These are phyloP conservation scores for Penicillium cinerascens DNA, from an alignment of 495 filamentous ascomycete genomes.

Conservation along the genomic window DNA sequence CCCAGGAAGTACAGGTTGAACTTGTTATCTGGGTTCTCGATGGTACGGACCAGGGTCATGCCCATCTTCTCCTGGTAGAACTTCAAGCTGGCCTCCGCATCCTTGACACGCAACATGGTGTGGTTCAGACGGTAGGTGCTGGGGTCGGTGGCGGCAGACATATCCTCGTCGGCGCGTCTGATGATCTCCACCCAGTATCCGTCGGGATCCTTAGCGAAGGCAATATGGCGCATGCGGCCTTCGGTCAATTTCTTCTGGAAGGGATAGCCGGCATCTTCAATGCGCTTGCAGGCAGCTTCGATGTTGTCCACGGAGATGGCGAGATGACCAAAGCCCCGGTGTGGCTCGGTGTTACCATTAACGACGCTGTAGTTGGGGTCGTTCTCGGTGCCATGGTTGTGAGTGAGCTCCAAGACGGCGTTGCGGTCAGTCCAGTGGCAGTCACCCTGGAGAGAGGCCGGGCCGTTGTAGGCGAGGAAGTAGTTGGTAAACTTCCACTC, in stretches of 20 bases:
- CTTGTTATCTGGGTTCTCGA: slow-evolving; percentile 62
- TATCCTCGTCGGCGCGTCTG: slow-evolving; percentile 49
- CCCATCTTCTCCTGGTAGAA: slow-evolving; percentile 92
- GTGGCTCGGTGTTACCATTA: slow-evolving; percentile 86
- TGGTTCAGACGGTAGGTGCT: slow-evolving; percentile 54
- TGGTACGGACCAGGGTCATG: slow-evolving; percentile 73
- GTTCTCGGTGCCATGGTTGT: slow-evolving; percentile 93
- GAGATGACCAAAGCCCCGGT: slow-evolving; percentile 86
- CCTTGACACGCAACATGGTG: slow-evolving; percentile 96
- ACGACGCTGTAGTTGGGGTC: slow-evolving; percentile 77
- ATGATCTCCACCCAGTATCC: slow-evolving; percentile 85
- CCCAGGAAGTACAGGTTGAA: slow-evolving; percentile 95
- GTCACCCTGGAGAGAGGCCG: slow-evolving; percentile 71
- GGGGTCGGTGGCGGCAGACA: slow-evolving; percentile 50
- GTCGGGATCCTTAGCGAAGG: slow-evolving; percentile 91
- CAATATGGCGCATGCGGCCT: slow-evolving; percentile 83
- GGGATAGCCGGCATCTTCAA: slow-evolving; percentile 83
- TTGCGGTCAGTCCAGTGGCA: slow-evolving; percentile 80
- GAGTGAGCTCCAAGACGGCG: slow-evolving; percentile 87
- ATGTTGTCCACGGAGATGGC: slow-evolving; percentile 88
- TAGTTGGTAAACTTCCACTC: slow-evolving; percentile 84
- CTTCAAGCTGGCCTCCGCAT: slow-evolving; percentile 72
- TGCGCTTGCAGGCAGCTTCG: slow-evolving; percentile 78
- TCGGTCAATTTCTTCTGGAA: slow-evolving; percentile 95
- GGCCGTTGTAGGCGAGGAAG: slow-evolving; percentile 57